Evolutionary conservation across 2,329 filamentous ascomycete genomes (phyloP).

Genomic region (Pezicula rhizophila): DNA sequence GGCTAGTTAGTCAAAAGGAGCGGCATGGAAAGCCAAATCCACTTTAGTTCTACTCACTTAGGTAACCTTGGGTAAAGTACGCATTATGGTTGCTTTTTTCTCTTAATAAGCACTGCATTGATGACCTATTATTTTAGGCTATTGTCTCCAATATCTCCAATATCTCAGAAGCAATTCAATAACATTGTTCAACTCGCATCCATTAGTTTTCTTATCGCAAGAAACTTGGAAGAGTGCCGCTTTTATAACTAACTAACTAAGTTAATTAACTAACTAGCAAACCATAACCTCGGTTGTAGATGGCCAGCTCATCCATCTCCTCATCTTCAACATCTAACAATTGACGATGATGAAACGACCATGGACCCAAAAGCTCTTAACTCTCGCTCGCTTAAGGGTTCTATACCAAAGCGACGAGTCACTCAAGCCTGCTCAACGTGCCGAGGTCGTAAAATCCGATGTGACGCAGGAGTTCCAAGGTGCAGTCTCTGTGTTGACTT

Average conservation of each 20-base stretch:
- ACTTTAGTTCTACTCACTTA: too few species aligned
- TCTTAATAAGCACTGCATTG: too few species aligned
- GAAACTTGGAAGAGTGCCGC: neutral
- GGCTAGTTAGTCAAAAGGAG: too few species aligned
- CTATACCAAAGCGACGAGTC: slow-evolving; percentile 11
- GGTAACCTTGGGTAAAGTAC: too few species aligned
- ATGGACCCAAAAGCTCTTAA: neutral
- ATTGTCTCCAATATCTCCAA: too few species aligned
- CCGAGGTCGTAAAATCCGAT: slow-evolving; percentile 26
- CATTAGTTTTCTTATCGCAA: too few species aligned
- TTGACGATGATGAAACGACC: neutral
- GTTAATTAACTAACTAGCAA: neutral
- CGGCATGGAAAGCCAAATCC: too few species aligned
- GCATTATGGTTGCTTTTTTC: too few species aligned
- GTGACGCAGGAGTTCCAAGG: slow-evolving; percentile 24
- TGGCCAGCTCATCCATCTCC: neutral
- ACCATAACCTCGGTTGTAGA: neutral
- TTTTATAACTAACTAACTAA: neutral
- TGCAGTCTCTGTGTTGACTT: slow-evolving; percentile 24
- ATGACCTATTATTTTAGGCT: too few species aligned
- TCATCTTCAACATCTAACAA: neutral
- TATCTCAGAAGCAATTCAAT: too few species aligned
- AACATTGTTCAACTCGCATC: too few species aligned
- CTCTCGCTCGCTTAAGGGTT: slow-evolving; percentile 6
- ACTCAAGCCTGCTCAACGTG: slow-evolving; percentile 27